Percentiles rank a stretch among this genome's conserved stretches.
Evolutionary conservation across 2,329 filamentous ascomycete species (phyloP).

Genomic region (Ophiobolus disseminans): DNA sequence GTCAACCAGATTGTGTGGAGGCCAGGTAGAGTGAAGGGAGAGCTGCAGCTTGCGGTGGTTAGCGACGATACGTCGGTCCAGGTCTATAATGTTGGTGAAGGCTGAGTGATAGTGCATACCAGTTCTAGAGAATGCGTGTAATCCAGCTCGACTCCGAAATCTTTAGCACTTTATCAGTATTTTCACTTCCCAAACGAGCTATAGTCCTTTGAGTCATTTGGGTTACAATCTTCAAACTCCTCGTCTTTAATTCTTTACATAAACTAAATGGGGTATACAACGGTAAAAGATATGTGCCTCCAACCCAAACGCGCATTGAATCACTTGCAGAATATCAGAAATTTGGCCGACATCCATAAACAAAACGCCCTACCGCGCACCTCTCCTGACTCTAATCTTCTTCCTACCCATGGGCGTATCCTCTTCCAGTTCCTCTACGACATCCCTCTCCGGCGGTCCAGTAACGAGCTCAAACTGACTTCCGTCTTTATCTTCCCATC

Average conservation of each 20-base stretch:
- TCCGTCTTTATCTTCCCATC: background rate
- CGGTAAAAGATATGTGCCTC: too few relatives aligned
- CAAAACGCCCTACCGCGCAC: background rate
- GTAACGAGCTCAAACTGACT: background rate
- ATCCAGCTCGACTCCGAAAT: too few relatives aligned
- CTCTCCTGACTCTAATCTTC: slow-evolving; percentile 1
- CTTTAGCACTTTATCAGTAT: too few relatives aligned
- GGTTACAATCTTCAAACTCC: too few relatives aligned
- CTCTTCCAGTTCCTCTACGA: background rate
- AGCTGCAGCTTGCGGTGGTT: slow-evolving; percentile 47
- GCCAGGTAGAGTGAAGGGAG: slow-evolving; percentile 15
- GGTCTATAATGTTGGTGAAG: slow-evolving; percentile 34
- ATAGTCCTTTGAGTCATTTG: too few relatives aligned
- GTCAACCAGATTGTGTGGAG: slow-evolving; percentile 47
- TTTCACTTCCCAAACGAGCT: too few relatives aligned
- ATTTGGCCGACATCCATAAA: too few relatives aligned
- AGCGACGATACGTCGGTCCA: slow-evolving; percentile 53
- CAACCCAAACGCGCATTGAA: too few relatives aligned
- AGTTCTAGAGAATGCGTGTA: too few relatives aligned
- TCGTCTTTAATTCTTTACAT: too few relatives aligned
- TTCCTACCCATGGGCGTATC: background rate
- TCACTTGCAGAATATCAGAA: too few relatives aligned
- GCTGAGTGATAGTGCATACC: background rate
- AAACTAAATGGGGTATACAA: too few relatives aligned
- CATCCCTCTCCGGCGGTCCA: background rate